phyloP scores from a whole-genome alignment of 1,284 basidiomycete species.

The Tremellales sp. region DNA sequence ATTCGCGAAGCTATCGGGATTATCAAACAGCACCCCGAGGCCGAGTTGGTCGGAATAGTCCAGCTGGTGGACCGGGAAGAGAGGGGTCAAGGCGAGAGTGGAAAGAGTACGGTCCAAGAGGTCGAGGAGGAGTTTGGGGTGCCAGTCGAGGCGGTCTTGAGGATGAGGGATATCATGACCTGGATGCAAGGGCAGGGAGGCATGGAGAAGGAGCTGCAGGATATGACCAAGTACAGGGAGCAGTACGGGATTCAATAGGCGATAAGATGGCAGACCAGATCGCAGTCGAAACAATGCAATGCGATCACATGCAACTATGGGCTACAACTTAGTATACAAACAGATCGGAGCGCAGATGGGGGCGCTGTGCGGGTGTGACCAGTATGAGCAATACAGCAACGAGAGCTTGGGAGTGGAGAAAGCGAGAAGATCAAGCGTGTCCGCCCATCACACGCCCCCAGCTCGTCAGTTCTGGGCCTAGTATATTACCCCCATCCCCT shows the following conservation, averaged over 20 bases:
- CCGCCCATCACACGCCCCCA: conserved; percentile 47
- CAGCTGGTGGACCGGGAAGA: conserved; percentile 89
- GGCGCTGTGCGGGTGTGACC: too few species aligned
- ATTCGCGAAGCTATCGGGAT: conserved; percentile 74
- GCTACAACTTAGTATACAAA: background rate
- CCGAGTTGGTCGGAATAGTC: conserved; percentile 83
- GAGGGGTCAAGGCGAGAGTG: conserved; percentile 58
- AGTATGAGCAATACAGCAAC: too few species aligned
- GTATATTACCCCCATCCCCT: conserved; percentile 32
- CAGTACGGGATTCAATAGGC: conserved; percentile 60
- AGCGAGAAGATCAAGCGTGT: conserved; percentile 40
- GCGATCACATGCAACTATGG: background rate
- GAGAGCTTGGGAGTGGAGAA: too few species aligned
- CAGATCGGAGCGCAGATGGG: too few species aligned
- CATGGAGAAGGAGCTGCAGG: conserved; percentile 59
- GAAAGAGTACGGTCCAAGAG: conserved; percentile 70
- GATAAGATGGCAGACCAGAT: too few species aligned
- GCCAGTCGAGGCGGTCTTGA: conserved; percentile 67
- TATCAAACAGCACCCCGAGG: conserved; percentile 60
- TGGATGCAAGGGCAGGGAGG: conserved; percentile 72
- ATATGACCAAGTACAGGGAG: conserved; percentile 76
- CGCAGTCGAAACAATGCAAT: background rate
- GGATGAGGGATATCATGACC: conserved; percentile 76
- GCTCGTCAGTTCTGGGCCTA: conserved; percentile 42
- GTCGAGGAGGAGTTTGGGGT: conserved; percentile 72